Evolutionary conservation across 257 asterid species (phyloP).

Genomic region (Fraxinus americana): DNA sequence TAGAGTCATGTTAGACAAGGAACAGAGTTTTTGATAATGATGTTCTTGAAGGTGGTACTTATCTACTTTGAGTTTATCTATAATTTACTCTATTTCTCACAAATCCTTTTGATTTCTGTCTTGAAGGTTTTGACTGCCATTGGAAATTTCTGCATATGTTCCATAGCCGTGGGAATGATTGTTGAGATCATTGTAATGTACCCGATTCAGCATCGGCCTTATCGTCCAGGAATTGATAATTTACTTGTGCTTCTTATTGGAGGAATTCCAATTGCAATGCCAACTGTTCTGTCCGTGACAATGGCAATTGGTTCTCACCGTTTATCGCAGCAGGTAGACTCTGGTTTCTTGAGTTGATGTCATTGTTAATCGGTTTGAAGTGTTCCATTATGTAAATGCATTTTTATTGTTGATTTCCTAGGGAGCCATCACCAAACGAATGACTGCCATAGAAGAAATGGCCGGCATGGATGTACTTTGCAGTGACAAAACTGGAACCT

Average conservation of each 20-base stretch:
- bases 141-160: slow-evolving; percentile 52
- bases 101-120: neutral
- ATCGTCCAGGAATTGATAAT: slow-evolving; percentile 42
- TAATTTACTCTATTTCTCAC: neutral
- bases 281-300: slow-evolving; percentile 43
- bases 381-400: neutral
- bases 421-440: slow-evolving; percentile 50
- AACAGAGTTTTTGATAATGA: neutral
- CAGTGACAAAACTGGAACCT: slow-evolving; percentile 52
- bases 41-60: neutral
- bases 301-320: slow-evolving; percentile 49
- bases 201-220: slow-evolving; percentile 33
- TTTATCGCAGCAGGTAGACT: slow-evolving; percentile 36
- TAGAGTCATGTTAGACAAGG: neutral
- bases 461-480: slow-evolving; percentile 56
- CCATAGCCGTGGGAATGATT: slow-evolving; percentile 45
- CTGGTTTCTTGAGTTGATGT: neutral
- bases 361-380: neutral
- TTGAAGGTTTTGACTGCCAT: slow-evolving; percentile 45
- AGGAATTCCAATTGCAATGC: slow-evolving; percentile 52
- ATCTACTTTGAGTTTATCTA: neutral
- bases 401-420: slow-evolving; percentile 8
- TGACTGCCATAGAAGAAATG: slow-evolving; percentile 56
- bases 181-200: slow-evolving; percentile 38
- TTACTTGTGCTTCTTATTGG: slow-evolving; percentile 48